Percentiles rank a stretch among this genome's conserved stretches.
These are phyloP conservation scores for Plenodomus biglobosus DNA, from an alignment of 2,329 filamentous ascomycete genomes.

Conservation along the genomic window DNA sequence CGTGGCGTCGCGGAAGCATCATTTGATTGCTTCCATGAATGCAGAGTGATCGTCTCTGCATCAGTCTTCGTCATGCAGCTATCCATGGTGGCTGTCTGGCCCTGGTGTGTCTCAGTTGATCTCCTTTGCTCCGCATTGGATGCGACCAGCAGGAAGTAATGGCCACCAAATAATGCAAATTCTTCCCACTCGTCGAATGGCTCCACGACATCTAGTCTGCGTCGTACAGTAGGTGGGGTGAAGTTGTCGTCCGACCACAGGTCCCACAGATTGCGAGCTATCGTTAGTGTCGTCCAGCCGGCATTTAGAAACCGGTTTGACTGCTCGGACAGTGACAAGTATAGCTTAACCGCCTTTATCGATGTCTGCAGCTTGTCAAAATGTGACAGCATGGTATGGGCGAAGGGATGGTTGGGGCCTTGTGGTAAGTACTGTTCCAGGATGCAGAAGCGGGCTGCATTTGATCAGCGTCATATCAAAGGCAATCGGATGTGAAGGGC, in stretches of 20 bases:
- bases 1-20: conserved; percentile 28
- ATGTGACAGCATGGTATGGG: conserved; percentile 79
- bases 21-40: conserved; percentile 12
- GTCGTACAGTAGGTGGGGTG: conserved; percentile 61
- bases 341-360: conserved; percentile 71
- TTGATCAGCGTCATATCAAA: conserved; percentile 7
- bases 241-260: conserved; percentile 74
- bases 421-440: conserved; percentile 85
- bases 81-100: conserved; percentile 5
- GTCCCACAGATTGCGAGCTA: conserved; percentile 72
- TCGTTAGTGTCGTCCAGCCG: conserved; percentile 67
- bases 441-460: conserved; percentile 74
- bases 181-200: conserved; percentile 97
- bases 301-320: conserved; percentile 64
- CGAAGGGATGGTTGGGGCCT: conserved; percentile 78
- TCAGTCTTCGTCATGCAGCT: conserved; percentile 2
- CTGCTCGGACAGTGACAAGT: conserved; percentile 69
- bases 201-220: conserved; percentile 68
- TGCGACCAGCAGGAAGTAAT: conserved; percentile 79
- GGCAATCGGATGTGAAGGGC: conserved; percentile 1
- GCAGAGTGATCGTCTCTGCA: conserved; percentile 17
- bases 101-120: conserved; percentile 9
- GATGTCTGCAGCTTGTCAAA: conserved; percentile 80
- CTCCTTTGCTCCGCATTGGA: conserved; percentile 42
- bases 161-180: conserved; percentile 78